Evolutionary conservation across 2,329 filamentous ascomycete species (phyloP), one percentile per base, ranked within the genome.

Genomic region (Dryadomyces sulphureus): DNA sequence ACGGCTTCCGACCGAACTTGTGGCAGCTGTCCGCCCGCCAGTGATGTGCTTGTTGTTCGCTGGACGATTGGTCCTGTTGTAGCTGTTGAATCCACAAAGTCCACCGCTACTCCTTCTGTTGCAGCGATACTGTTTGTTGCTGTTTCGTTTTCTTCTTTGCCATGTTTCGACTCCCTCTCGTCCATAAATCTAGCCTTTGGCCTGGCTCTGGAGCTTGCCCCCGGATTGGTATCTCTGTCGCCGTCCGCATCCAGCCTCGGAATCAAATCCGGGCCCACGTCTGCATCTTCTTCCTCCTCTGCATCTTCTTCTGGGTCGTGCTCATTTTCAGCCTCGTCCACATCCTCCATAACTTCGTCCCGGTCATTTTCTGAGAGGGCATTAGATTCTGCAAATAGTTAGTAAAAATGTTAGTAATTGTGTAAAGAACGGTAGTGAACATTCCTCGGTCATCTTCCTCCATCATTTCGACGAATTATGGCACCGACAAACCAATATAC

Each of bases 1-100:
- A 94, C 66, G n/a, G 79, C 84, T 57, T 94, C 88, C 11, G 80
- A 72, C 1, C 84, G 77, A n/a, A 88, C 72, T 43, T 66, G 70
- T 1, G 81, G 82, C 55, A 60, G 68, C 50, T 54, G 59, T 38
- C 56, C 61, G 7, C n/a, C 36, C 7, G 36, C 27, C 2, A 46
- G 45, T 66, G 57, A 60, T 16, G 50, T 42, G 27, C 53, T 51
- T 17, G 58, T 56, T 6, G 53, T 54, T 54, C 9, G 58, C 50
- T 7, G 56, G 45, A 2, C 2, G 5, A 2, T 14, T 21, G 12
- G 22, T 16, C 17, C 24, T 12, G 45, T 36, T 5, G 44, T 43
- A 5, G 42, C 45, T 32, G 49, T 49, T 6, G 50, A 49, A 14
- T 52, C 47, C 12, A 50, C 41, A 0, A 47, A 48, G 24, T 52